Base-by-base conservation (phyloP, 2,329 filamentous ascomycete genomes). In the Colletotrichum australisinense region DNA sequence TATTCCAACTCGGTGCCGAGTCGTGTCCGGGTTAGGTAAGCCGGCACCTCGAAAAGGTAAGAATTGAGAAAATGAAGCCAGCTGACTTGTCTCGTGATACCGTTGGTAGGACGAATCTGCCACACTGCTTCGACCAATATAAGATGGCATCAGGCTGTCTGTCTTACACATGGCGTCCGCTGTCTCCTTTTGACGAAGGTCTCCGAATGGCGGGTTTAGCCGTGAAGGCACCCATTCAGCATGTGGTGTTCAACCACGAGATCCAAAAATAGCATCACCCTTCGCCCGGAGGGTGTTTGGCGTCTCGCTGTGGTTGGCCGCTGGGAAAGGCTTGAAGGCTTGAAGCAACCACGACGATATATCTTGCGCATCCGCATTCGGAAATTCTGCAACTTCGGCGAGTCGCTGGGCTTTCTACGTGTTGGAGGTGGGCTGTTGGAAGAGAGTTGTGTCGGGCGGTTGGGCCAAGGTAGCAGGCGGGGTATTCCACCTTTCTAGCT, bases 181-280 rank as follows among this genome's bases (percentile, higher is more conserved):
- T 49, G 32, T 35, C 30, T 63, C 19, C 22, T 22, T 53, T 62
- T 64, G 60, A 69, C 58, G 42, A 67, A 32, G 58, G 46, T 55
- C 66, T 69, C 42, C 42, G 49, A 53, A 19, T 53, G 65, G 58
- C 67, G 60, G 42, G 55, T 53, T 52, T 35, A 46, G 42, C 55
- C 60, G 55, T 30, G 24, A n/a, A 35, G 24, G 16, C 53, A 53
- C 49, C 59, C 46, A 56, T 32, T 57, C 46, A 14, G 53, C 35
- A 49, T 19, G 16, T n/a, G 32, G 49, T 30, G 63, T 30, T 65
- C 8, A 35, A 65, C 1, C 16, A 66, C 57, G 24, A 28, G 2
- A 12, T 19, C 71, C 71, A 70, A 73, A 66, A 70, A 73, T 73
- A 73, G 71, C 28, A 71, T 26, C 71, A 65, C n/a, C 14, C 26